A percentile compares a stretch with the other conserved stretches of the same genome.
These are phyloP conservation scores for Lasiosphaeria ovina DNA, from an alignment of 495 filamentous ascomycete genomes.

Conservation along the genomic window DNA sequence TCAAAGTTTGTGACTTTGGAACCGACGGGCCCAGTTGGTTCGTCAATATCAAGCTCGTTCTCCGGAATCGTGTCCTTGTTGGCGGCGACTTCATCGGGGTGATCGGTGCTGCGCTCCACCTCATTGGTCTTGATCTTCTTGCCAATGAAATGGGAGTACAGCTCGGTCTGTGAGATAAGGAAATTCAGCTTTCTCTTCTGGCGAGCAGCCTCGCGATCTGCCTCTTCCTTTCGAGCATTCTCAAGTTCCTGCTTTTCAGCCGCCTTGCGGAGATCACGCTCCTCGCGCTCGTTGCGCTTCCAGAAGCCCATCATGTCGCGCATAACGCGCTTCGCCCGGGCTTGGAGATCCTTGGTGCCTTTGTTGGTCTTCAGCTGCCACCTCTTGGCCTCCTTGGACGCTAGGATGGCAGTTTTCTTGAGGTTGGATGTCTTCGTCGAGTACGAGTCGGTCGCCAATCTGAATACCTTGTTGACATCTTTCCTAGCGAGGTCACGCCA, in stretches of 20 bases:
- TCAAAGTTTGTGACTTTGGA: conserved; percentile 88
- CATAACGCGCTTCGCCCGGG: conserved; percentile 96
- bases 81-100: conserved; percentile 59
- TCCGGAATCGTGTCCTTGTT: conserved; percentile 44
- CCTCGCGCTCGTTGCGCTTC: conserved; percentile 98
- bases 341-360: conserved; percentile 95
- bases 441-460: conserved; percentile 78
- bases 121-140: conserved; percentile 98
- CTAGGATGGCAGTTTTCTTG: conserved; percentile 95
- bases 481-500: conserved; percentile 93
- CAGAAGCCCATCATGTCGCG: conserved; percentile 99
- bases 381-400: conserved; percentile 92
- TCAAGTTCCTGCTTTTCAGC: conserved; percentile 97
- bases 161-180: conserved; percentile 96
- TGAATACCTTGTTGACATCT: conserved; percentile 86
- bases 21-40: conserved; percentile 55
- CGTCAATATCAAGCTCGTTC: conserved; percentile 53
- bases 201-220: conserved; percentile 92
- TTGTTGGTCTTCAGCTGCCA: conserved; percentile 99
- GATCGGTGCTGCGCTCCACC: conserved; percentile 82
- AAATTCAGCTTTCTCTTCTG: conserved; percentile 99
- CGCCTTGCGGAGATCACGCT: conserved; percentile 87
- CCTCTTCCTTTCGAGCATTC: conserved; percentile 93
- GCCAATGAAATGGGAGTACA: conserved; percentile 99
- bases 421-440: conserved; percentile 84